Evolutionary conservation across 768 basidiomycete genomes (phyloP).

Genomic region (Trametes gibbosa): DNA sequence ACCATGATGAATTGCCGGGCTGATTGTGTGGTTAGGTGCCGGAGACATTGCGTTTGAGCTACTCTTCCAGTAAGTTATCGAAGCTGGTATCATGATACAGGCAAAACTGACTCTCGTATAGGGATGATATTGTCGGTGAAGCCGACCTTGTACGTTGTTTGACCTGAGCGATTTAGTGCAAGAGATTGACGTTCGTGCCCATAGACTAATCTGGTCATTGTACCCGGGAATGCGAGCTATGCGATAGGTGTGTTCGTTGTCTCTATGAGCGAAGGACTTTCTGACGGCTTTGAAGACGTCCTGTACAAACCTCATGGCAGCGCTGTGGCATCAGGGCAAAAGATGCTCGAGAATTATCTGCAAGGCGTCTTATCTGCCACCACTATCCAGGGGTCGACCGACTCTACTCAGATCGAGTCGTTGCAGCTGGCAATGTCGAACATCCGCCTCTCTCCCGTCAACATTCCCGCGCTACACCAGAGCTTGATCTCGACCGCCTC

Average conservation of each 20-base stretch:
- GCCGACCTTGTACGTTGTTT: slow-evolving; percentile 48
- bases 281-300: slow-evolving; percentile 41
- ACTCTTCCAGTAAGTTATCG: slow-evolving; percentile 46
- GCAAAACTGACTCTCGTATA: neutral
- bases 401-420: slow-evolving; percentile 59
- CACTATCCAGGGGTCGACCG: slow-evolving; percentile 51
- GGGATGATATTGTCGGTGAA: slow-evolving; percentile 51
- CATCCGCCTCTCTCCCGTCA: slow-evolving; percentile 57
- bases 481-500: slow-evolving; percentile 57
- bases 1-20: slow-evolving; percentile 27
- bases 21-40: slow-evolving; percentile 33
- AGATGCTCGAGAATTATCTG: slow-evolving; percentile 64
- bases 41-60: slow-evolving; percentile 64
- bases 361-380: slow-evolving; percentile 58
- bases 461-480: slow-evolving; percentile 61
- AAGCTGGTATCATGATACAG: neutral
- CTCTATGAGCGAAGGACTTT: neutral
- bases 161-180: neutral
- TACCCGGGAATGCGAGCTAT: slow-evolving; percentile 56
- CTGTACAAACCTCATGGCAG: slow-evolving; percentile 57
- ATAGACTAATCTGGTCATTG: slow-evolving; percentile 53
- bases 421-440: slow-evolving; percentile 58
- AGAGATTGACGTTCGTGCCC: neutral
- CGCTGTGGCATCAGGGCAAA: slow-evolving; percentile 50
- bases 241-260: slow-evolving; percentile 42